Evolutionary conservation across 2,329 filamentous ascomycete genomes (phyloP).

Genomic region (Cercospora zeae-maydis): DNA sequence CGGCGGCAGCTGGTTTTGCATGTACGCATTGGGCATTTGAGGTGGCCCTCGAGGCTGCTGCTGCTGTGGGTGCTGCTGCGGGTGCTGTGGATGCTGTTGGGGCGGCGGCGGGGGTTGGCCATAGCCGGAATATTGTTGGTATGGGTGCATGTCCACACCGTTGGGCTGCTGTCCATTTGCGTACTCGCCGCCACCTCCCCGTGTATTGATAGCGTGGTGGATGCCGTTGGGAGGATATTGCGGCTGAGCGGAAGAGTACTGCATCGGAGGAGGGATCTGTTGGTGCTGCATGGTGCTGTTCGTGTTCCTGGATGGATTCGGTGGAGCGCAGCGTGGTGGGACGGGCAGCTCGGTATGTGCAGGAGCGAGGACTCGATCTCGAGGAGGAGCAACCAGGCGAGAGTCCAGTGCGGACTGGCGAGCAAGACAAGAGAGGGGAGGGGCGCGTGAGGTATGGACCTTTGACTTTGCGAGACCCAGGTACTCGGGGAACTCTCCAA

Average conservation of each 20-base stretch:
- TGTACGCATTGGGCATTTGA: constrained; percentile 15
- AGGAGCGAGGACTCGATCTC: neutral
- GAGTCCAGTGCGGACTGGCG: constrained; percentile 1
- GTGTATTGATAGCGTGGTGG: constrained; percentile 16
- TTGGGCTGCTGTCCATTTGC: constrained; percentile 24
- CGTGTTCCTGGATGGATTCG: constrained; percentile 7
- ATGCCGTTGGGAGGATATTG: constrained; percentile 23
- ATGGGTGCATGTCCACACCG: constrained; percentile 26
- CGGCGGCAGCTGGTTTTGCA: constrained; percentile 26
- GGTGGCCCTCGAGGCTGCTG: constrained; percentile 15
- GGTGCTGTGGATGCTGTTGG: constrained; percentile 17
- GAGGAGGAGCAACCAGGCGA: neutral
- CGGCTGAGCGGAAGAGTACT: constrained; percentile 13
- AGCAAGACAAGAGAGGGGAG: constrained; percentile 13
- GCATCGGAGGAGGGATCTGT: constrained; percentile 15
- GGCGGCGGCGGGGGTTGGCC: constrained; percentile 19
- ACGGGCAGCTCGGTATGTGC: neutral
- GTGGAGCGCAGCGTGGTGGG: neutral
- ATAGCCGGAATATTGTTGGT: constrained; percentile 23
- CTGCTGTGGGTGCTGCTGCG: constrained; percentile 19
- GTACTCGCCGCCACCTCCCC: constrained; percentile 16
- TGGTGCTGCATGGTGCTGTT: constrained; percentile 11
- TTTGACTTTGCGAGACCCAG: constrained; percentile 23
- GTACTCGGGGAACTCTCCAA: constrained; percentile 13
- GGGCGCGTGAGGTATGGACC: constrained; percentile 14